These are phyloP conservation scores for Pyrenophora teres DNA, from an alignment of 2,329 filamentous ascomycete species.

Conservation along the genomic window DNA sequence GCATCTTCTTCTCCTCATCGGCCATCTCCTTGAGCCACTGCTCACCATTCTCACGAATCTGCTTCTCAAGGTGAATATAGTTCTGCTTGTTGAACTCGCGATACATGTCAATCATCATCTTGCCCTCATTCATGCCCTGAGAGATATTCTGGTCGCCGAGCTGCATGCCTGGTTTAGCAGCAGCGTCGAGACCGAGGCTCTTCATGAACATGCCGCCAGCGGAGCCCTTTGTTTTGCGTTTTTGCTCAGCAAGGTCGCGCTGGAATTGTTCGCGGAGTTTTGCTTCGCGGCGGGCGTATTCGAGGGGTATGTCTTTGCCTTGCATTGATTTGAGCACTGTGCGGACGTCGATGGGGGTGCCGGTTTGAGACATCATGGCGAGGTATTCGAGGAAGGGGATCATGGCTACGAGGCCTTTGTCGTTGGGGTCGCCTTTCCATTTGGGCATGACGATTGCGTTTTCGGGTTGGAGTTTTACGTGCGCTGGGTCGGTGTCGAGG, in stretches of 20 bases:
- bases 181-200: conserved; percentile 75
- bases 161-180: conserved; percentile 62
- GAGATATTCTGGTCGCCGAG: conserved; percentile 60
- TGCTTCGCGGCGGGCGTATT: conserved; percentile 88
- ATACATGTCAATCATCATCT: conserved; percentile 95
- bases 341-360: conserved; percentile 78
- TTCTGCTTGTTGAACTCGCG: conserved; percentile 88
- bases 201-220: conserved; percentile 72
- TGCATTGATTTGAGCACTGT: conserved; percentile 86
- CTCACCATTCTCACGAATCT: conserved; percentile 91
- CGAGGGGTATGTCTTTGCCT: conserved; percentile 83
- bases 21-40: conserved; percentile 96
- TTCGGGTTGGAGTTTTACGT: conserved; percentile 90
- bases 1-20: conserved; percentile 81
- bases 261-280: conserved; percentile 84
- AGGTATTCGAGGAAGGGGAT: conserved; percentile 98
- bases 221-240: conserved; percentile 63
- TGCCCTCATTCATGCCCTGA: conserved; percentile 85
- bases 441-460: conserved; percentile 91
- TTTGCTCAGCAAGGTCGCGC: conserved; percentile 72
- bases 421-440: conserved; percentile 82
- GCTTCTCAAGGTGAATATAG: conserved; percentile 85
- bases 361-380: conserved; percentile 72
- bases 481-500: conserved; percentile 81
- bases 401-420: conserved; percentile 83